Percentiles rank a stretch among this genome's conserved stretches.
Evolutionary conservation across 345 rosid genomes (phyloP).

Genomic region (Linum tenue): DNA sequence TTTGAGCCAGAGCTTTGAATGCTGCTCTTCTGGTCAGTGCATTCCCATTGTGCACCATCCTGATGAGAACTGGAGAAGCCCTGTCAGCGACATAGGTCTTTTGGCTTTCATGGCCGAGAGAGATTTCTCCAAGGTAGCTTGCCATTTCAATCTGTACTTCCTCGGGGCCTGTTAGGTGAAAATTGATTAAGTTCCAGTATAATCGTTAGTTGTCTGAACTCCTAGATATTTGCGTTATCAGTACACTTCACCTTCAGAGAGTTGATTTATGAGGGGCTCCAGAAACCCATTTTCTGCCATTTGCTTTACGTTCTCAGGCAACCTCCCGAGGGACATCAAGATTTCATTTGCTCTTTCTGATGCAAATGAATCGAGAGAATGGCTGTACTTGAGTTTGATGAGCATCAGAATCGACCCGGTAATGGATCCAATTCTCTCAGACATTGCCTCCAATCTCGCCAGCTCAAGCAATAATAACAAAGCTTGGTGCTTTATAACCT

Average conservation of each 20-base stretch:
- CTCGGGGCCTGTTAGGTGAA: slow-evolving; percentile 43
- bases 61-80: slow-evolving; percentile 53
- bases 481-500: slow-evolving; percentile 39
- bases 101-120: slow-evolving; percentile 42
- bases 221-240: not conserved
- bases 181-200: not conserved
- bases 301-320: slow-evolving; percentile 48
- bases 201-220: not conserved
- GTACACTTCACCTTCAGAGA: slow-evolving; percentile 44
- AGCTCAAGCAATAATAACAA: slow-evolving; percentile 60
- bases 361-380: slow-evolving; percentile 37
- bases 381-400: slow-evolving; percentile 50
- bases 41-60: slow-evolving; percentile 54
- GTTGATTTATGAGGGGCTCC: slow-evolving; percentile 72
- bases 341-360: slow-evolving; percentile 51
- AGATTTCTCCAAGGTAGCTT: slow-evolving; percentile 52
- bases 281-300: slow-evolving; percentile 87
- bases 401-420: slow-evolving; percentile 71
- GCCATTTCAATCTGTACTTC: slow-evolving; percentile 67
- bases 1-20: slow-evolving; percentile 61
- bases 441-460: slow-evolving; percentile 38
- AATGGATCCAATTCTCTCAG: slow-evolving; percentile 47
- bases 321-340: slow-evolving; percentile 50
- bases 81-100: slow-evolving; percentile 53
- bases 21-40: slow-evolving; percentile 41